Evolutionary conservation across 257 asterid species (phyloP), one percentile per base, ranked within the genome.

Genomic region (Lycium barbarum): DNA sequence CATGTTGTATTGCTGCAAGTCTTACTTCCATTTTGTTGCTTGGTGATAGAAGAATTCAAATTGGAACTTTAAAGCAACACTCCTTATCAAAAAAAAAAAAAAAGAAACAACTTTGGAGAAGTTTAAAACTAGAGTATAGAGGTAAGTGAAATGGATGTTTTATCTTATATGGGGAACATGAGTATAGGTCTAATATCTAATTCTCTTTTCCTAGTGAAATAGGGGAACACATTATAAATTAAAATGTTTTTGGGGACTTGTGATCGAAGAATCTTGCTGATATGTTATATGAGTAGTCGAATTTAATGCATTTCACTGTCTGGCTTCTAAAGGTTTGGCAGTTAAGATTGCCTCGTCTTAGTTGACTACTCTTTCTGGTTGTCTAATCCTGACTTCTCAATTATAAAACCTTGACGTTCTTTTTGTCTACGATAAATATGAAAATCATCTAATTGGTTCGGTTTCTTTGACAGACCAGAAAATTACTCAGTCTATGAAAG

Each of bases 41-140:
- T 55, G 88, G 89, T 94, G 84, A 92, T 96, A 0, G 91, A 90
- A 90, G 98, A 96, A 76, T 94, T 94, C 88, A 94, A 94, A 85
- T 80, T 94, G 90, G 93, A 89, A 79, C 98, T 94, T 49, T 94
- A 86, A 83, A 54, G 43, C 43, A 38, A 26, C 33, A 26, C 33
- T 26, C 33, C 33, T 26, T 26, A 26, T 26, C 33, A 26, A 26
- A 26, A 26, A 26, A 26, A 26, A 26, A 26, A 26, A 26, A 26
- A 26, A 26, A 26, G 1, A 26, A 26, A 26, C 33, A 26, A 38
- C 43, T 38, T 2, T 38, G 5, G 59, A 54, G 59, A 54, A 11
- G 59, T 54, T 54, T 54, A 54, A 13, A 38, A 54, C 12, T 54
- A 54, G 59, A 54, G 17, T 54, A 10, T 11, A 54, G 18, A 54